Evolutionary conservation across 768 basidiomycete genomes (phyloP), one percentile per base, ranked within the genome.

Genomic region (Suillus subaureus): DNA sequence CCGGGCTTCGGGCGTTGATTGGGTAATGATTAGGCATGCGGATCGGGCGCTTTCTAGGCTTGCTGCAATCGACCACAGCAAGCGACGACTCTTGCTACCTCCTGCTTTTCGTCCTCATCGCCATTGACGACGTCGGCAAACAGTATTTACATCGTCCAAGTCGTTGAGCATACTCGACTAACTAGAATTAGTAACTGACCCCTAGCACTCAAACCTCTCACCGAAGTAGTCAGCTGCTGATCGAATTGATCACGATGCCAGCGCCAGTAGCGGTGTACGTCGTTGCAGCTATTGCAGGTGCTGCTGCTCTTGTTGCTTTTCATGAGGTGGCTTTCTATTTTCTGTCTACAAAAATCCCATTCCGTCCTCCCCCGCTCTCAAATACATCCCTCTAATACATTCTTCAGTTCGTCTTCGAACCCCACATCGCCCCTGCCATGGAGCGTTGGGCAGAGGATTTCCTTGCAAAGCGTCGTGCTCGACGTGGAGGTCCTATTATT

Each of bases 381-480:
- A 31, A 21, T 6, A 28, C 18, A 52, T 26, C 28, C 15, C 16
- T 21, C 51, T 39, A 26, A 60, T 37, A 13, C 6, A 49, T 31
- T 61, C 28, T 60, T 45, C 63, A 91, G 89, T 87, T 87, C 63
- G 84, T 91, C 35, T 90, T 89, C 64, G 88, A 89, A 66, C 89
- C 89, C 8, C 88, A 89, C 66, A 82, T 91, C 66, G 88, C 87
- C 26, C 89, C 89, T 0, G 81, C 78, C 51, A 52, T 91, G 31
- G 88, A 87, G 79, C 78, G 74, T 58, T 79, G 79, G 76, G 74
- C 75, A 2, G 78, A 80, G 69, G 70, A 71, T 18, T 54, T 54
- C 28, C 31, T 78, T 73, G 70, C 45, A 64, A 66, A 45, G 72
- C 77, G 61, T 11, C 75, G 75, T 31, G 74, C 70, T 40, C 71